Percentiles rank a stretch among this genome's conserved stretches.
Conservation (phyloP, 257 asterid genomes). For the Solanum ahanhuiri region DNA sequence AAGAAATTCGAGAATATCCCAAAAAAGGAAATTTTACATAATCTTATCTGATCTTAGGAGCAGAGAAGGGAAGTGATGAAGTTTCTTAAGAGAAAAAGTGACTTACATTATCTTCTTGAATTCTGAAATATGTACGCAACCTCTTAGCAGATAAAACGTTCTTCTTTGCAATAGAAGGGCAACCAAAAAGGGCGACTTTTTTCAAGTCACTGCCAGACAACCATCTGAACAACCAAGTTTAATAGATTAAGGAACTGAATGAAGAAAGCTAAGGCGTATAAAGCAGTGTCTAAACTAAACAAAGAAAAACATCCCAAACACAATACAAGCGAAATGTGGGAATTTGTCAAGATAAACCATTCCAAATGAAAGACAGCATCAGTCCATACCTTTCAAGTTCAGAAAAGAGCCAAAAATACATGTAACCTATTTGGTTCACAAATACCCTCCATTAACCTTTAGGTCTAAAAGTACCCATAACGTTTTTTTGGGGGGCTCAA, state of each 20-base stretch:
- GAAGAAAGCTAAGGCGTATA: background rate
- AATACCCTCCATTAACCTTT: background rate
- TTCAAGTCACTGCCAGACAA: slow-evolving; percentile 76
- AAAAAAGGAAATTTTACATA: background rate
- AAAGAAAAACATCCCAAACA: background rate
- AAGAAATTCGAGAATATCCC: background rate
- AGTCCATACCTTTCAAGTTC: background rate
- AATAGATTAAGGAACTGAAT: slow-evolving; percentile 6
- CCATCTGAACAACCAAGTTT: slow-evolving; percentile 50
- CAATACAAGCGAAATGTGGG: background rate
- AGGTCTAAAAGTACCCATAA: background rate
- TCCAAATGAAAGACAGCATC: background rate
- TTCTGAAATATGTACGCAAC: slow-evolving; percentile 56
- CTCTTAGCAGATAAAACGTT: slow-evolving; percentile 43
- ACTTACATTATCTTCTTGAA: slow-evolving; percentile 58
- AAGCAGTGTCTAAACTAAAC: background rate
- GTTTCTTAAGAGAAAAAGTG: background rate
- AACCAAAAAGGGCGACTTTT: slow-evolving; percentile 64
- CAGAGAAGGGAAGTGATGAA: background rate
- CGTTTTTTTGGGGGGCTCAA: background rate
- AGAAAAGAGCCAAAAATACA: background rate
- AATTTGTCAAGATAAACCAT: background rate
- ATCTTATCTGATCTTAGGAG: background rate
- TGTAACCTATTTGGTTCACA: background rate
- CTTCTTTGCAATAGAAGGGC: slow-evolving; percentile 50